Conservation (phyloP, 306 rosid genomes). For the Cicer bijugum region DNA sequence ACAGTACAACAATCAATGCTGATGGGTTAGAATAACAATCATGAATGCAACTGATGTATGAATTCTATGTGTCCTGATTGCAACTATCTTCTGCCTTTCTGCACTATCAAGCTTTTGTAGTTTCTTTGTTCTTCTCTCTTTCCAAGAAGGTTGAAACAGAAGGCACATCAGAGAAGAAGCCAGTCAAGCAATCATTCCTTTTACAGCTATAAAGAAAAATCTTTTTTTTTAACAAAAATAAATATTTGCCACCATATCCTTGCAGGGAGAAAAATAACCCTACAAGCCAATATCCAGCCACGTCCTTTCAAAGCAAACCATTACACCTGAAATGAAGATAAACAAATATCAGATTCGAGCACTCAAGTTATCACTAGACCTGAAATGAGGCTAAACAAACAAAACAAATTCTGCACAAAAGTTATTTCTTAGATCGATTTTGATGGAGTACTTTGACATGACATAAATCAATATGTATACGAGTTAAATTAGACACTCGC, state of each 20-base stretch:
- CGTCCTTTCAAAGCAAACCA: slow-evolving; percentile 39
- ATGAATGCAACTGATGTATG: slow-evolving; percentile 52
- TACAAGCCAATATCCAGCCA: slow-evolving; percentile 43
- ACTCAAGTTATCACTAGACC: slow-evolving; percentile 43
- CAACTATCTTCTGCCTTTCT: slow-evolving; percentile 44
- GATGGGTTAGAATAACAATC: slow-evolving; percentile 49
- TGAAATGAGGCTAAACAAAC: slow-evolving; percentile 36
- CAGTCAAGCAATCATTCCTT: slow-evolving; percentile 37
- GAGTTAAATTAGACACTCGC: not conserved
- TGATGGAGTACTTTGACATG: not conserved
- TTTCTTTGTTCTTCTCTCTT: slow-evolving; percentile 40
- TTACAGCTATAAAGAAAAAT: slow-evolving; percentile 24
- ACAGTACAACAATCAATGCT: slow-evolving; percentile 49
- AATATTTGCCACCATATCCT: slow-evolving; percentile 44
- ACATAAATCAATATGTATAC: not conserved
- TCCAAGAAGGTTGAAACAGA: slow-evolving; percentile 44
- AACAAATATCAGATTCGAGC: slow-evolving; percentile 39
- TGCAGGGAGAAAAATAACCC: slow-evolving; percentile 54
- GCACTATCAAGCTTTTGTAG: slow-evolving; percentile 30
- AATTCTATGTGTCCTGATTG: slow-evolving; percentile 40
- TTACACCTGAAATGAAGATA: slow-evolving; percentile 45
- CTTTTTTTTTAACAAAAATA: slow-evolving; percentile 27
- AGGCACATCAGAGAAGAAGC: slow-evolving; percentile 39
- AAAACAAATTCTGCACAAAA: slow-evolving; percentile 35
- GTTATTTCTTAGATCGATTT: not conserved